phyloP scores from a whole-genome alignment of 202 grass and related monocot species.

The Setaria viridis region DNA sequence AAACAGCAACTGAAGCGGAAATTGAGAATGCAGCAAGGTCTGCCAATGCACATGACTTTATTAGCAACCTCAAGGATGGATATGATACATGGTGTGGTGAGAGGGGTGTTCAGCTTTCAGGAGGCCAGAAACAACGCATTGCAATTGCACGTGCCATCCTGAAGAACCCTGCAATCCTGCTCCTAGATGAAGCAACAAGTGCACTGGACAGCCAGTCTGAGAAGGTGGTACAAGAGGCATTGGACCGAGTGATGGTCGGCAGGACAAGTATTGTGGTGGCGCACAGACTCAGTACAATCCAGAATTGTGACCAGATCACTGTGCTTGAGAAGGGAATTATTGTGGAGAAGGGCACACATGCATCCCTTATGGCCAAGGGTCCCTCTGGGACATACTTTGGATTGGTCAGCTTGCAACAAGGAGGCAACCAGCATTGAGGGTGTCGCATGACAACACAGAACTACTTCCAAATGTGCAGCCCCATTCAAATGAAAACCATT shows the following conservation, averaged over 20 bases:
- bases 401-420: conserved; percentile 83
- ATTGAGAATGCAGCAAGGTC: conserved; percentile 79
- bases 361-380: conserved; percentile 88
- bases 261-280: conserved; percentile 88
- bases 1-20: conserved; percentile 70
- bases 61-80: conserved; percentile 91
- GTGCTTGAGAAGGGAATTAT: conserved; percentile 82
- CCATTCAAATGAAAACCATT: neutral
- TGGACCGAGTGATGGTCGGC: conserved; percentile 88
- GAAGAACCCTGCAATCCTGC: conserved; percentile 83
- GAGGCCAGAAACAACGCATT: conserved; percentile 95
- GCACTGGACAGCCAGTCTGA: conserved; percentile 93
- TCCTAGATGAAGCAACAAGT: conserved; percentile 94
- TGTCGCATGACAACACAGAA: conserved; percentile 18
- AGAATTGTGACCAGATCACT: conserved; percentile 80
- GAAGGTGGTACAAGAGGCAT: conserved; percentile 87
- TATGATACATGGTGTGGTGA: conserved; percentile 83
- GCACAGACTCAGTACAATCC: conserved; percentile 86
- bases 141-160: conserved; percentile 96
- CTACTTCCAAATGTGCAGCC: neutral
- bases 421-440: conserved; percentile 52
- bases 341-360: conserved; percentile 88
- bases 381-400: conserved; percentile 68
- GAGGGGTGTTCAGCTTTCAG: conserved; percentile 84
- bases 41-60: conserved; percentile 86